Conservation (phyloP, 805 yeast species). For the Nakazawaea ernobii region DNA sequence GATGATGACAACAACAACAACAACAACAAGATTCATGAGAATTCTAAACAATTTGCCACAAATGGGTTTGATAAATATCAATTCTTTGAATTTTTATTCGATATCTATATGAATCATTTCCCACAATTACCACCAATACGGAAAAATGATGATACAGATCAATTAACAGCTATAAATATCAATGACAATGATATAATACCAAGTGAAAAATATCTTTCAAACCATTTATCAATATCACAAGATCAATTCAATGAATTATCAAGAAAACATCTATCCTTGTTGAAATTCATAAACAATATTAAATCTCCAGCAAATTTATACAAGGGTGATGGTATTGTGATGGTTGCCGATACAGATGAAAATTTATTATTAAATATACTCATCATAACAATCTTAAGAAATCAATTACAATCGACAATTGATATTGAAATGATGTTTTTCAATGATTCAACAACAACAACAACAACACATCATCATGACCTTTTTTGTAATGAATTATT, state of each 20-base stretch:
- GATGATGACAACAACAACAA: too few relatives aligned
- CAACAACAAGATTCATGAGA: neutral
- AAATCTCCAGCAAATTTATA: conserved; percentile 21
- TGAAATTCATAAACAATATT: neutral
- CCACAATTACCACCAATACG: conserved; percentile 6
- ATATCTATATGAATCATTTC: conserved; percentile 8
- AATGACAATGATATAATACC: conserved; percentile 1
- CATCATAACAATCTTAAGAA: conserved; percentile 34
- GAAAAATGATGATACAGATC: neutral
- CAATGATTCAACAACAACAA: conserved; percentile 33
- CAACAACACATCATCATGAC: conserved; percentile 20
- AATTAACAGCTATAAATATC: conserved; percentile 2
- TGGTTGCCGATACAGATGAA: conserved; percentile 39
- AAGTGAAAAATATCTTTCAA: conserved; percentile 3
- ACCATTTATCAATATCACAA: neutral
- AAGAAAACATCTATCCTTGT: neutral
- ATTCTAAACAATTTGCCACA: too few relatives aligned
- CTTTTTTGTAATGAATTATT: conserved; percentile 59
- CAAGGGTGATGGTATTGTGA: conserved; percentile 40
- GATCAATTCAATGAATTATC: conserved; percentile 1
- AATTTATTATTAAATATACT: conserved; percentile 36
- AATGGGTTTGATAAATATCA: too few relatives aligned
- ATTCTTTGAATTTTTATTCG: conserved; percentile 3
- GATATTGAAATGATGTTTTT: conserved; percentile 86
- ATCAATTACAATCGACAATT: conserved; percentile 44